Evolutionary conservation across 768 basidiomycete genomes (phyloP).

Genomic region (Phaffia australis): DNA sequence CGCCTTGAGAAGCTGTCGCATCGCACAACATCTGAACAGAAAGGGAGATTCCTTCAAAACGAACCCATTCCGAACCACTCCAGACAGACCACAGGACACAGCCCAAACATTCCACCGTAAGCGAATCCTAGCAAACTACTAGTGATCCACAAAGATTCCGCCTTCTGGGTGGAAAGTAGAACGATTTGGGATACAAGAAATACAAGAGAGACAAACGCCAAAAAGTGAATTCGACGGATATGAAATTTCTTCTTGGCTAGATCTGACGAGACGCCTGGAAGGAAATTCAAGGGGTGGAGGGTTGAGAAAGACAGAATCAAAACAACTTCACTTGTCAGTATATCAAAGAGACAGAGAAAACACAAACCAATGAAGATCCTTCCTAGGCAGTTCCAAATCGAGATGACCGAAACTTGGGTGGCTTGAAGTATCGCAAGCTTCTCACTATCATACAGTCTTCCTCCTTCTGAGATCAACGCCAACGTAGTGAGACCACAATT

Average conservation of each 20-base stretch:
- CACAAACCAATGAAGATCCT: constrained; percentile 54
- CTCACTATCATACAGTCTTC: constrained; percentile 54
- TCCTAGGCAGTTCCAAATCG: constrained; percentile 68
- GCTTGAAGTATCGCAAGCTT: constrained; percentile 67
- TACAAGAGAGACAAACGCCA: constrained; percentile 54
- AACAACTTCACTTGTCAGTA: neutral
- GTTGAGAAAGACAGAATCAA: neutral
- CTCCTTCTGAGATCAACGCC: constrained; percentile 53
- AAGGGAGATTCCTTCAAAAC: constrained; percentile 34
- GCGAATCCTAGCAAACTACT: constrained; percentile 50
- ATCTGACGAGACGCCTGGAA: constrained; percentile 33
- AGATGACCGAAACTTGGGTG: constrained; percentile 70
- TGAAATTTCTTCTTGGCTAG: constrained; percentile 31
- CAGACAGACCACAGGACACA: constrained; percentile 62
- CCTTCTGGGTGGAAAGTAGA: constrained; percentile 48
- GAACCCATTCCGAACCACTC: constrained; percentile 82
- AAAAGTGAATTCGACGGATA: constrained; percentile 28
- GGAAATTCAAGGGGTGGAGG: neutral
- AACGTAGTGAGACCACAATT: constrained; percentile 69
- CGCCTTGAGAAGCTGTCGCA: too few species aligned
- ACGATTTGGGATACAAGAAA: constrained; percentile 65
- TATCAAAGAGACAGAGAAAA: neutral
- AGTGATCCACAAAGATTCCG: constrained; percentile 58
- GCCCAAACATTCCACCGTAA: constrained; percentile 63
- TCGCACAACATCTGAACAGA: neutral